phyloP scores from a whole-genome alignment of 495 filamentous ascomycete species.

The Penicillium pulvis region DNA sequence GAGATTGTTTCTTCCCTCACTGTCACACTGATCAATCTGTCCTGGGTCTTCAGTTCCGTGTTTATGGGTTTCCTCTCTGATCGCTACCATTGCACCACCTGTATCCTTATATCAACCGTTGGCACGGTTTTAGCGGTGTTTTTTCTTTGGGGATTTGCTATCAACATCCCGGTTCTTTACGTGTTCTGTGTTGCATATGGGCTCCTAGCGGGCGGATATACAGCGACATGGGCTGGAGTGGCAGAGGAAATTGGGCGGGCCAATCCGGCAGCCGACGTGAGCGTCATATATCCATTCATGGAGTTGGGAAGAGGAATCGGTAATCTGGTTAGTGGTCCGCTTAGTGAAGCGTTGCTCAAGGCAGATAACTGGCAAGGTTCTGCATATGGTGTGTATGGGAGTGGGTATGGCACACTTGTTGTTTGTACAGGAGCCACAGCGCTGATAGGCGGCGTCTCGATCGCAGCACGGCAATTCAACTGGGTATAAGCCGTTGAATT shows the following conservation, averaged over 20 bases:
- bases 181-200: slow-evolving; percentile 65
- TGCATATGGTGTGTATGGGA: slow-evolving; percentile 37
- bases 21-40: slow-evolving; percentile 52
- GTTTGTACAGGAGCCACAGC: slow-evolving; percentile 46
- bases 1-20: slow-evolving; percentile 42
- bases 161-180: slow-evolving; percentile 15
- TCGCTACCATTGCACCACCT: slow-evolving; percentile 54
- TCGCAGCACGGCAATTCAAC: slow-evolving; percentile 23
- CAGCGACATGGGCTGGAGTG: slow-evolving; percentile 57
- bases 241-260: slow-evolving; percentile 49
- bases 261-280: slow-evolving; percentile 43
- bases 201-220: slow-evolving; percentile 60
- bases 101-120: slow-evolving; percentile 55
- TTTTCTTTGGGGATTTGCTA: slow-evolving; percentile 60
- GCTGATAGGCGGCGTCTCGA: slow-evolving; percentile 37
- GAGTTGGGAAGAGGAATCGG: slow-evolving; percentile 64
- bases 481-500: slow-evolving; percentile 11
- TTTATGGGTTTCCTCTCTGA: slow-evolving; percentile 59
- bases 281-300: slow-evolving; percentile 60
- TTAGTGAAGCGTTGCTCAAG: slow-evolving; percentile 43
- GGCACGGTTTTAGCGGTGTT: slow-evolving; percentile 60
- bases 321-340: slow-evolving; percentile 55
- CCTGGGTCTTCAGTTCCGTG: slow-evolving; percentile 54
- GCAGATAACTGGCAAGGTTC: slow-evolving; percentile 17
- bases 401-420: slow-evolving; percentile 40